Base-by-base conservation (phyloP, 768 basidiomycete genomes). In the Phlebiopsis gigantea region DNA sequence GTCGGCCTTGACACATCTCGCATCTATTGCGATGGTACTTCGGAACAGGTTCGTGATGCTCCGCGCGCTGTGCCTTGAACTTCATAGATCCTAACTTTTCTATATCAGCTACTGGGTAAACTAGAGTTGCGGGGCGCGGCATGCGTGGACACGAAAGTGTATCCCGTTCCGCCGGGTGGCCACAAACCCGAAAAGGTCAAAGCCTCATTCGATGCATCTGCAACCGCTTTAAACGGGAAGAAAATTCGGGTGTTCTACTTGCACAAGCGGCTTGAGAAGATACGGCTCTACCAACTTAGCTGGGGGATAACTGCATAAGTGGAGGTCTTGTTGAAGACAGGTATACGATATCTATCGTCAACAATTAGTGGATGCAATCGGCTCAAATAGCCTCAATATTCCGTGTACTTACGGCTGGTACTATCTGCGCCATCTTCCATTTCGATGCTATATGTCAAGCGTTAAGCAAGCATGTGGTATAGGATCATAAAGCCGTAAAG, bases 171-270 rank as follows among this genome's bases (percentile, higher is more conserved):
- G 1, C 66, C 71, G 63, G 81, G 81, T 46, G 76, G 69, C 44
- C 77, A 80, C 62, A 56, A 63, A 0, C 73, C 80, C 0, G 66
- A 61, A 21, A 67, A 64, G 22, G 63, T 85, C 6, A 71, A 79
- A 21, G 73, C 72, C 44, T 69, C 73, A n/a, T 75, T 85, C 48
- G 56, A 73, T 17, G 67, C 59, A 4, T 85, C 83, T 0, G 68
- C 84, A 42, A 66, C 74, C 34, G 68, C 67, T 10, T 69, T 85
- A 17, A 72, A 75, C 30, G 70, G 73, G 5, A 66, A 77, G 67
- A 84, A 73, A 55, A 74, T 72, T 19, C 73, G 77, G 4, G 76
- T 78, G 17, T 74, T 81, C 68, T 85, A 85, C 59, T 70, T 86
- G 28, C 84, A 86, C 57, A 79, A 75, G 10, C 85, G n/a, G n/a